Evolutionary conservation across 2,329 filamentous ascomycete species (phyloP), one percentile per base, ranked within the genome.

Genomic region (Fusarium metavorans): DNA sequence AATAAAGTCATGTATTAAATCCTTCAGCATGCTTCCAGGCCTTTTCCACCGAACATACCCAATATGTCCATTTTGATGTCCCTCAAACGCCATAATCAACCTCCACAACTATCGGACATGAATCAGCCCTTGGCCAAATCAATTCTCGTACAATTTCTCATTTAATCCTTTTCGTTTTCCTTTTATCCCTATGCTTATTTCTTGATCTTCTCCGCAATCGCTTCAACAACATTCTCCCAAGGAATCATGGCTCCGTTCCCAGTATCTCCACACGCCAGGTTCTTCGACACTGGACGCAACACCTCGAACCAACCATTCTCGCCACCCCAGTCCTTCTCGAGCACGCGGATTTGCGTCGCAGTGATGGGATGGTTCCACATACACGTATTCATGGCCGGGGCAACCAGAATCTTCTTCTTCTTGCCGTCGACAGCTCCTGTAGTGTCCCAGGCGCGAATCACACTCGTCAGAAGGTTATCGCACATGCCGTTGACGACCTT

Each of bases 331-430:
- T 95, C 93, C 57, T 93, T 88, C 72, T 92, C 88, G 56, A 98
- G 84, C 0, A 93, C 85, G 45, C 84, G 84, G 41, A 98, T 83
- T 73, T 98, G 94, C 72, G 89, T 90, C 59, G 84, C 87, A 1
- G 95, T 98, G 54, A 97, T 85, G 2, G 95, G 95, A 80, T 98
- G 95, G 65, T 88, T 86, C 93, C 94, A 97, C 95, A 98, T 98
- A 5, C 92, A 91, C 27, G 91, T 95, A 81, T 98, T 98, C 94
- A 98, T 97, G 34, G 93, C 92, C 2, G 92, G 92, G 3, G 93
- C 93, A 0, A 96, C 93, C 2, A 97, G 78, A 39, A 97, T 94
- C 73, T 87, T 89, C 82, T 92, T 92, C 81, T 87, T 90, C 62
- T 80, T 82, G 7, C 80, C 82, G 70, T 93, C 91, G 8, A 92